Base-by-base conservation (phyloP, 495 filamentous ascomycete genomes). In the Podospora bellae-mahoneyi region DNA sequence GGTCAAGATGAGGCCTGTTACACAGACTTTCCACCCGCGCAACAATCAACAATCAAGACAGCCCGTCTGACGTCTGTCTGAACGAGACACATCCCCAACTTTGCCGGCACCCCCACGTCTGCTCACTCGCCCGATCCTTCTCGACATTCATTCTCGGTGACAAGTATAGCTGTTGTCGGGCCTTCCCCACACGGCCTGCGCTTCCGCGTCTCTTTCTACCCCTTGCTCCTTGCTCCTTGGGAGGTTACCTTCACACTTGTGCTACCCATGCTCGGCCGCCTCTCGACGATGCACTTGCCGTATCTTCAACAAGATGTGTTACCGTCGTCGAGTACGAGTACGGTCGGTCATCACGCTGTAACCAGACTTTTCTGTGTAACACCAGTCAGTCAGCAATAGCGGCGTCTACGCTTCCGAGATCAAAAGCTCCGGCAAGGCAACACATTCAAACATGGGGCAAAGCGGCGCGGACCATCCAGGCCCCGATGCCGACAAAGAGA, bases 291-390 rank as follows among this genome's bases (percentile, higher is more conserved):
- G 55, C 61, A 63, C 34, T 63, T 63, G 18, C 30, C 16, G 61
- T 63, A 63, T 63, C 61, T 28, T 63, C 59, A 58, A 58, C 55
- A 58, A 56, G 10, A 56, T 70, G 32, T 63, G 57, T 57, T 63
- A 54, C 64, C 57, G 13, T 55, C 28, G 39, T 65, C 28, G 59
- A 69, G 39, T 48, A 48, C 39, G 39, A 48, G 55, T 26, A 26
- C 55, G 55, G 55, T 10, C 62, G 19, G 27, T 48, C 32, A 70
- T 61, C 60, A 64, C 64, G 71, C 66, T 32, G 64, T 64, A 48
- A 55, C 66, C 28, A 66, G 53, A 66, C 28, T 23, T 65, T 66
- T 55, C 58, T 68, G 68, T 73, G 71, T 70, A 62, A 70, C 71
- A 67, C 66, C 27, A 54, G 63, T 63, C 30, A 32, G 61, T 62